Evolutionary conservation across 1,284 basidiomycete species (phyloP), one percentile per base, ranked within the genome.

Genomic region (Inonotus obliquus): DNA sequence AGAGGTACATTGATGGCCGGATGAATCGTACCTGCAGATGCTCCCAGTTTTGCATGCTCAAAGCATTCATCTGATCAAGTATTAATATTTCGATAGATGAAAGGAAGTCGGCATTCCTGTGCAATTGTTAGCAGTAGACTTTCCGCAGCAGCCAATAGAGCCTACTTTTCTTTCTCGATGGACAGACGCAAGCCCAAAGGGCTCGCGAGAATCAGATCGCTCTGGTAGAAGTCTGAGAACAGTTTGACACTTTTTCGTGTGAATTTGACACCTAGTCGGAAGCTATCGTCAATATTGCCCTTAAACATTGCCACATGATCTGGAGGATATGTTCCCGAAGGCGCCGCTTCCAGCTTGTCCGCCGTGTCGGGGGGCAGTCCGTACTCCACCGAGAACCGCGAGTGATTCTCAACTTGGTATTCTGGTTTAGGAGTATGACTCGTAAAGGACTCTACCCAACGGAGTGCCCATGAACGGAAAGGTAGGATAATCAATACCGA

Each of bases 41-140:
- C 57, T 98, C 95, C 97, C 97, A 99, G 70, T 99, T 99, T 77
- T 99, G 96, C 97, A 99, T 99, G 6, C 86, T 83, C 71, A 99
- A 83, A 1, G 92, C 89, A 71, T 99, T 95, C 76, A 93, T 80
- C 68, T 98, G 95, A 73, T 99, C 97, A 9, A 92, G 81, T n/a
- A 98, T 75, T n/a, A 94, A 75, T 14, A 99, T 77, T 73, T 99
- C 97, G 65, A 99, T 92, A 2, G 93, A 96, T 2, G 92, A 92
- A 56, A 99, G 78, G 72, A 96, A 94, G 74, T 99, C 96, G 4
- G 85, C 86, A 67, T 82, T 89, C 69, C 91, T 93, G 67, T 52
- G 47, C 27, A 51, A 27, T 60, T 4, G 14, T 35, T 54, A 25
- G n/a, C 4, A 7, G 52, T n/a, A 39, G 11, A 29, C 17, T 47